Base-by-base conservation (phyloP, 164 flowering plant genomes). In the Platanus orientalis region DNA sequence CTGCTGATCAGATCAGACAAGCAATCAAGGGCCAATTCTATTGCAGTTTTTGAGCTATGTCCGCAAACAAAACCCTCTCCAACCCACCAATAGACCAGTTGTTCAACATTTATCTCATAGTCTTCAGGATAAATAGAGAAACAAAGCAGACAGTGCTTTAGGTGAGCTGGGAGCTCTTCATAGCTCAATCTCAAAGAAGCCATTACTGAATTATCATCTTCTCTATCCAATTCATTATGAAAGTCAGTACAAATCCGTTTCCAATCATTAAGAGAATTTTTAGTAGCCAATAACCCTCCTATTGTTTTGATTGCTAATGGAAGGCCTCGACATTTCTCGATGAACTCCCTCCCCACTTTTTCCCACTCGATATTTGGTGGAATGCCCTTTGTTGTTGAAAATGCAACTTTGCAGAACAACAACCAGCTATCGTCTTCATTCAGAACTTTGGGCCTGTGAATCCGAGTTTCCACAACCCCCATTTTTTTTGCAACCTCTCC, bases 61-160 rank as follows among this genome's bases (percentile, higher is more conserved):
- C 39, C 60, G 0, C 26, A 54, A 7, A 67, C 60, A 6, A 71
- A 57, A 10, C 75, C 70, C 61, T 71, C 9, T 23, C 66, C 68
- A 0, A 59, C 61, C 75, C 75, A 72, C 71, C 75, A 72, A n/a
- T 55, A 51, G 23, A 67, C 48, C 44, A 72, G 21, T 30, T 67
- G 68, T 17, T 67, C 71, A 7, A 57, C 56, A 26, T 14, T 10
- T 19, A 72, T 72, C 14, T 44, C 64, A 9, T 10, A 25, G 57
- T 63, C 71, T 39, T 72, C 75, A n/a, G 71, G 75, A 55, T 67
- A 72, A 23, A 67, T 59, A 20, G 68, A 67, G 58, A 67, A 72
- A 54, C 71, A 72, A 25, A 72, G 28, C 32, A 72, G 36, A 48
- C 71, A 72, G 12, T 50, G 64, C 58, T 72, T 72, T 16, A 72